A percentile compares a stretch with the other conserved stretches of the same genome.
These are phyloP conservation scores for Discostella stelligeroides DNA, from an alignment of 108 stramenopile genomes.

Conservation along the genomic window DNA sequence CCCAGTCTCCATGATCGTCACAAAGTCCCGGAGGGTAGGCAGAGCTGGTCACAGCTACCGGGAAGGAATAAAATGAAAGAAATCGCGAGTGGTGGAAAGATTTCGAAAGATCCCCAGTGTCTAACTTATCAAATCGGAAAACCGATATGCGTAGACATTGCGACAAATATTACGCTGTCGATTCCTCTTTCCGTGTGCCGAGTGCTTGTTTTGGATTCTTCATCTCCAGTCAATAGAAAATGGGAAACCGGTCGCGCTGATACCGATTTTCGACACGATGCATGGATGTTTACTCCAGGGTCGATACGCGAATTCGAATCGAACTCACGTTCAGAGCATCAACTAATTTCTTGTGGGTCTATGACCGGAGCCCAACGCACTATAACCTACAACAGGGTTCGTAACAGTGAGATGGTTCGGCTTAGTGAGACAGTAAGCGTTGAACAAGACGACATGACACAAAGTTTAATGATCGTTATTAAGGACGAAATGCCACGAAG, in stretches of 20 bases:
- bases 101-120: constrained; percentile 16
- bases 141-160: constrained; percentile 63
- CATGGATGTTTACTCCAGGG: constrained; percentile 76
- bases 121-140: constrained; percentile 76
- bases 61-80: constrained; percentile 31
- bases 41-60: constrained; percentile 44
- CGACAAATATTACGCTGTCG: constrained; percentile 60
- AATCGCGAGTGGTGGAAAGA: constrained; percentile 11
- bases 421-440: constrained; percentile 77
- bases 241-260: constrained; percentile 83
- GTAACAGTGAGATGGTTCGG: constrained; percentile 60
- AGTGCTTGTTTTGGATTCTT: constrained; percentile 72
- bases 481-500: constrained; percentile 74
- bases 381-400: constrained; percentile 59
- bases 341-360: constrained; percentile 75
- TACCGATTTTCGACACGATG: constrained; percentile 61
- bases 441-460: constrained; percentile 65
- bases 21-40: constrained; percentile 25
- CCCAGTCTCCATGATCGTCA: constrained; percentile 21
- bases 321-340: constrained; percentile 62
- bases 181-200: constrained; percentile 75
- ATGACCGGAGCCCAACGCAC: constrained; percentile 78
- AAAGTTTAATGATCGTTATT: constrained; percentile 60
- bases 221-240: constrained; percentile 73
- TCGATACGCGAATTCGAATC: constrained; percentile 74